phyloP scores from a whole-genome alignment of 2,329 filamentous ascomycete genomes.

The Arthrobotrys pseudoclavata region DNA sequence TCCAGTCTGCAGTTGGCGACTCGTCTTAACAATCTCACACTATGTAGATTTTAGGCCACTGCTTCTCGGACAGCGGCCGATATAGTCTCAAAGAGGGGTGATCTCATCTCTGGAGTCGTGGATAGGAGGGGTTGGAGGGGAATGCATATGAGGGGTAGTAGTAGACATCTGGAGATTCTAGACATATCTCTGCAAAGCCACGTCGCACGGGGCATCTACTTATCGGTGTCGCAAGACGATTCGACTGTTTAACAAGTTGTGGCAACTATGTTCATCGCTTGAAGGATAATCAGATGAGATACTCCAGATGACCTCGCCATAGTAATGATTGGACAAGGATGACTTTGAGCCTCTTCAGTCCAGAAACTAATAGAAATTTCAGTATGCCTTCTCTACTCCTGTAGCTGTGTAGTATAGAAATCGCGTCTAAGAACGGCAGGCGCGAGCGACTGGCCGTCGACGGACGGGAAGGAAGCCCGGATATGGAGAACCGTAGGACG shows the following conservation, averaged over 20 bases:
- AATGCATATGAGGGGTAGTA: not conserved
- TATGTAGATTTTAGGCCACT: slow-evolving; percentile 29
- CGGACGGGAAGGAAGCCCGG: slow-evolving; percentile 6
- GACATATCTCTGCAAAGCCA: slow-evolving; percentile 25
- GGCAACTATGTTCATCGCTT: too few species aligned
- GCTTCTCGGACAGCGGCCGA: slow-evolving; percentile 50
- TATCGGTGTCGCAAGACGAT: not conserved
- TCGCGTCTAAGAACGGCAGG: not conserved
- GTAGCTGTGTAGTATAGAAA: not conserved
- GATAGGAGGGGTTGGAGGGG: slow-evolving; percentile 25
- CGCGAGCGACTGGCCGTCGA: not conserved
- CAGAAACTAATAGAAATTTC: not conserved
- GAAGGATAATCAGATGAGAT: not conserved
- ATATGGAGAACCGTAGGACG: not conserved
- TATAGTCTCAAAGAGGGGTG: not conserved
- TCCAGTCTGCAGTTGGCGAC: slow-evolving; percentile 18
- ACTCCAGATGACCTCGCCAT: not conserved
- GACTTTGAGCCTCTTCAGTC: not conserved
- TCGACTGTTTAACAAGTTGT: not conserved
- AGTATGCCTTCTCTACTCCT: not conserved
- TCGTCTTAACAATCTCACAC: slow-evolving; percentile 19
- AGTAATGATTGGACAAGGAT: not conserved
- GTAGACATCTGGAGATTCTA: slow-evolving; percentile 11
- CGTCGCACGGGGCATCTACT: slow-evolving; percentile 7
- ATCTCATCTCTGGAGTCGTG: slow-evolving; percentile 21